phyloP scores from a whole-genome alignment of 2,329 filamentous ascomycete genomes.

The Aplosporella prunicola region DNA sequence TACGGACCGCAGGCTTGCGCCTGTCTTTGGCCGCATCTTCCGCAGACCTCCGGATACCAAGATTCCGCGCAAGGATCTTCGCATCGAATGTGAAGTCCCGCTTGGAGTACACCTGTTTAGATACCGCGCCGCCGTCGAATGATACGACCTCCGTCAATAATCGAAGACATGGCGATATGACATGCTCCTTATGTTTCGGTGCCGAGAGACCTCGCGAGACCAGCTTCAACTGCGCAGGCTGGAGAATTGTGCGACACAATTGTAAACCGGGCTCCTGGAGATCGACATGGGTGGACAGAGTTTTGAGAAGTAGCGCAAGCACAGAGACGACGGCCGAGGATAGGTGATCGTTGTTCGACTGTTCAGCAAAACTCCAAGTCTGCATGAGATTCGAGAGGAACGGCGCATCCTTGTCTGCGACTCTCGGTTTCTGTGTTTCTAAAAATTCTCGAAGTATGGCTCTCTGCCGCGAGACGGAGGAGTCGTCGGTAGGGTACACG shows the following conservation, averaged over 20 bases:
- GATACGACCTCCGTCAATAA: constrained; percentile 76
- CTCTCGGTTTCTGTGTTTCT: constrained; percentile 44
- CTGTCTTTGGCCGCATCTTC: constrained; percentile 51
- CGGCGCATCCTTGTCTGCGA: constrained; percentile 45
- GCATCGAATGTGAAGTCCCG: constrained; percentile 63
- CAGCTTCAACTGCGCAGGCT: constrained; percentile 70
- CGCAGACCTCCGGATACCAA: constrained; percentile 55
- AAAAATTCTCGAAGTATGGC: constrained; percentile 62
- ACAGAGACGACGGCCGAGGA: constrained; percentile 73
- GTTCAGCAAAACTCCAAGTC: constrained; percentile 75
- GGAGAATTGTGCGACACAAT: constrained; percentile 72
- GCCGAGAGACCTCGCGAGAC: constrained; percentile 70
- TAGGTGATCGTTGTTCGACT: constrained; percentile 70
- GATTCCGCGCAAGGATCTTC: constrained; percentile 68
- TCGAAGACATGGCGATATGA: constrained; percentile 81
- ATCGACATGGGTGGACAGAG: constrained; percentile 64
- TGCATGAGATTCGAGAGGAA: constrained; percentile 75
- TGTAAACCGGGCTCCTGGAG: constrained; percentile 65
- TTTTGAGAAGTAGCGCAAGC: constrained; percentile 70
- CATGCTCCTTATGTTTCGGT: constrained; percentile 72
- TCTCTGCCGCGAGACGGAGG: constrained; percentile 39
- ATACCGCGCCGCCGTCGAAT: constrained; percentile 76
- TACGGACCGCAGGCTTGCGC: constrained; percentile 68
- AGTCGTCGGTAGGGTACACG: constrained; percentile 46
- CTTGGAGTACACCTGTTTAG: constrained; percentile 66